Evolutionary conservation across 73 alveolate species (phyloP).

Genomic region (Blepharisma stoltei): DNA sequence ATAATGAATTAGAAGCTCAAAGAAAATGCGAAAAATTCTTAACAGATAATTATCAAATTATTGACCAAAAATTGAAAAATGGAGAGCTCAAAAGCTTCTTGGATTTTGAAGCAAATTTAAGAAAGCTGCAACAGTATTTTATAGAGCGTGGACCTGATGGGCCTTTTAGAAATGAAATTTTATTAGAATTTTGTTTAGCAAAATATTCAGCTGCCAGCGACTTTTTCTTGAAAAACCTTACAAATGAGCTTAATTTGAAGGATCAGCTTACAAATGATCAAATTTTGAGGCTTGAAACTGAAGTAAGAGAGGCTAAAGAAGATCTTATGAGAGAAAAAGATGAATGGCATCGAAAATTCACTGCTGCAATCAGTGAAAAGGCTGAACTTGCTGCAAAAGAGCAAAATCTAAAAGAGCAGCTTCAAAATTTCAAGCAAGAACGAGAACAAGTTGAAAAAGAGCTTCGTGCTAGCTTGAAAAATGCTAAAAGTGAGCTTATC

Average conservation of each 20-base stretch:
- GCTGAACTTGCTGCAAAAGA: constrained; percentile 76
- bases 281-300: constrained; percentile 62
- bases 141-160: constrained; percentile 32
- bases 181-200: background rate
- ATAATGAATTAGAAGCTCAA: constrained; percentile 37
- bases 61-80: constrained; percentile 63
- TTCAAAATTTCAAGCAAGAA: constrained; percentile 63
- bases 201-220: constrained; percentile 2
- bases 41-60: constrained; percentile 57
- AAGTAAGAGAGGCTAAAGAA: constrained; percentile 66
- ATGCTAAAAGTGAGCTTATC: constrained; percentile 54
- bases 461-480: constrained; percentile 56
- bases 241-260: constrained; percentile 60
- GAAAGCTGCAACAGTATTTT: constrained; percentile 20
- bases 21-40: constrained; percentile 43
- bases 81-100: constrained; percentile 55
- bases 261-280: constrained; percentile 51
- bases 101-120: constrained; percentile 51
- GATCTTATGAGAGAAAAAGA: constrained; percentile 53
- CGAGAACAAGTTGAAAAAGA: constrained; percentile 65
- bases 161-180: constrained; percentile 1
- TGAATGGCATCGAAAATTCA: constrained; percentile 44
- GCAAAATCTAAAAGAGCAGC: constrained; percentile 66
- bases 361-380: constrained; percentile 64
- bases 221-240: constrained; percentile 44